Evolutionary conservation across 306 rosid genomes (phyloP).

Genomic region (Bauhinia variegata): DNA sequence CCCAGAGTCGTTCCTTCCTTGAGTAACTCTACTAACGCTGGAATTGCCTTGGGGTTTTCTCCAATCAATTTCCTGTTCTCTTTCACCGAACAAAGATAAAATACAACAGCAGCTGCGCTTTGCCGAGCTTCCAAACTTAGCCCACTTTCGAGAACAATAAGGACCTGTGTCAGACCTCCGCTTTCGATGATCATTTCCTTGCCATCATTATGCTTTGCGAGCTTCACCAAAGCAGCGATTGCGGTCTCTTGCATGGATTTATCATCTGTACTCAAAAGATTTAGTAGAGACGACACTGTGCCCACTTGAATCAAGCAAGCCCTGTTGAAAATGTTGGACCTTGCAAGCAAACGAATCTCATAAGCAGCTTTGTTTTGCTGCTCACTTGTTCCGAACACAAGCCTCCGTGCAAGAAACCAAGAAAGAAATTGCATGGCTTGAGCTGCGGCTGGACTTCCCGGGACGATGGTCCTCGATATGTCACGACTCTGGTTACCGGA

Average conservation of each 20-base stretch:
- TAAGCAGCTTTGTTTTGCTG: slow-evolving; percentile 71
- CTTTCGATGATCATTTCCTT: slow-evolving; percentile 46
- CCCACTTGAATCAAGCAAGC: slow-evolving; percentile 68
- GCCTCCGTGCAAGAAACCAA: slow-evolving; percentile 51
- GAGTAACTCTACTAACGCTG: slow-evolving; percentile 53
- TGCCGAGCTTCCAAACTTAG: slow-evolving; percentile 58
- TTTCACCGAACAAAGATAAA: slow-evolving; percentile 65
- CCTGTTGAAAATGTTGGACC: slow-evolving; percentile 70
- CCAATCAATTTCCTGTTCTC: slow-evolving; percentile 63
- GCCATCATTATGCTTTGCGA: slow-evolving; percentile 65
- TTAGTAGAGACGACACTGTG: slow-evolving; percentile 51
- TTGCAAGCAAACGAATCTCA: slow-evolving; percentile 68
- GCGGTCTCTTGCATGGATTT: slow-evolving; percentile 58
- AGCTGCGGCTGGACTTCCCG: slow-evolving; percentile 53
- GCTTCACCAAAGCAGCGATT: slow-evolving; percentile 69
- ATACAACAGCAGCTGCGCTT: slow-evolving; percentile 67
- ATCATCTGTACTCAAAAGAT: slow-evolving; percentile 41
- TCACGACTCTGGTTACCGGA: slow-evolving; percentile 34
- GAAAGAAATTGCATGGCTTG: slow-evolving; percentile 64
- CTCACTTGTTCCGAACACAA: slow-evolving; percentile 55
- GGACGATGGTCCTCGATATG: slow-evolving; percentile 39
- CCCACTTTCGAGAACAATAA: slow-evolving; percentile 55
- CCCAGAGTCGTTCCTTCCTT: slow-evolving; percentile 66
- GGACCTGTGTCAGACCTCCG: slow-evolving; percentile 52
- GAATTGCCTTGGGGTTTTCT: slow-evolving; percentile 54